Conservation (phyloP, 495 filamentous ascomycete genomes). For the Penicillium daleae region DNA sequence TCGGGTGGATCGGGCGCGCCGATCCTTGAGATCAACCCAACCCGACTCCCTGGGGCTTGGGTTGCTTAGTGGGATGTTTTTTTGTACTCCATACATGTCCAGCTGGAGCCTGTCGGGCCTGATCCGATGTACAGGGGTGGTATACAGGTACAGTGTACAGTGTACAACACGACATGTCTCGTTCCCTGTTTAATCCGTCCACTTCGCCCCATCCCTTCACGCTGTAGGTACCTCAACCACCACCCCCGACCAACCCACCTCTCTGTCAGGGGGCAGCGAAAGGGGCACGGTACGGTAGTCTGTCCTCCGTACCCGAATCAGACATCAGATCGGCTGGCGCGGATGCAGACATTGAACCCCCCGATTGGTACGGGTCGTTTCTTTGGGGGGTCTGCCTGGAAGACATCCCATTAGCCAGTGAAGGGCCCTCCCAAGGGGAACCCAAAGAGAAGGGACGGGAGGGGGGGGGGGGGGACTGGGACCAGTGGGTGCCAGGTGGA, state of each 20-base stretch:
- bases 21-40: conserved; percentile 25
- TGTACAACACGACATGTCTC: background rate
- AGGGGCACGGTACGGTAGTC: background rate
- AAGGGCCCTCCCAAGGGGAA: background rate
- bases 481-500: background rate
- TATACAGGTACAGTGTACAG: background rate
- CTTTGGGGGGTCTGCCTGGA: conserved; percentile 16
- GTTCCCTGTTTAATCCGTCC: background rate
- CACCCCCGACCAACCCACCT: background rate
- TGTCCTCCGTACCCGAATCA: background rate
- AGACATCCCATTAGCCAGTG: conserved; percentile 28
- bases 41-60: conserved; percentile 12
- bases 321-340: conserved; percentile 34
- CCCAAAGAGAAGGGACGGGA: background rate
- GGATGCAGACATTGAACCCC: conserved; percentile 23
- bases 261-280: conserved; percentile 1
- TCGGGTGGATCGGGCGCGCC: conserved; percentile 20
- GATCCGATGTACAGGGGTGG: background rate
- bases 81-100: background rate
- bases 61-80: background rate
- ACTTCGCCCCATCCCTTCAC: too few species aligned
- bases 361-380: conserved; percentile 30
- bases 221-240: background rate
- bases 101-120: background rate
- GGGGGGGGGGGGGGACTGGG: background rate